Percentiles rank a stretch among this genome's conserved stretches.
These are phyloP conservation scores for Zygosaccharomyces bisporus DNA, from an alignment of 805 yeast species.

Conservation along the genomic window DNA sequence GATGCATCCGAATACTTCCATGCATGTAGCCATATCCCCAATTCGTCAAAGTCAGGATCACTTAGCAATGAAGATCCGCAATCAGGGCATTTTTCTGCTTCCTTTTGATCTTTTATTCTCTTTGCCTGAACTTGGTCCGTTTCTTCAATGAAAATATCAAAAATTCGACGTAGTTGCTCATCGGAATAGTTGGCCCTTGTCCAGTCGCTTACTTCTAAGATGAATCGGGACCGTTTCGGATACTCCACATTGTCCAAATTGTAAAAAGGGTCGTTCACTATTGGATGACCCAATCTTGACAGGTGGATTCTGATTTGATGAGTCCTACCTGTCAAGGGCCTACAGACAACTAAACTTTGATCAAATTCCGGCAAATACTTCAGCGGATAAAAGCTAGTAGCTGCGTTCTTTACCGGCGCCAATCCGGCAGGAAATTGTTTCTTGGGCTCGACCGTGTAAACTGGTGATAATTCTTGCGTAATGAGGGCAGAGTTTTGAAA, in stretches of 20 bases:
- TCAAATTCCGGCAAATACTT: conserved; percentile 51
- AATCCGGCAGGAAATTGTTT: conserved; percentile 50
- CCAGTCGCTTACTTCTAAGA: conserved; percentile 21
- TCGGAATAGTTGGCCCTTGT: conserved; percentile 11
- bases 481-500: conserved; percentile 13
- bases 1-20: conserved; percentile 37
- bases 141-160: conserved; percentile 23
- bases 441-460: conserved; percentile 70
- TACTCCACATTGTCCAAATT: conserved; percentile 22
- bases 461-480: conserved; percentile 39
- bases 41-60: conserved; percentile 26
- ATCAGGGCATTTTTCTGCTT: conserved; percentile 21
- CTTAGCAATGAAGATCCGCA: conserved; percentile 27
- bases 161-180: conserved; percentile 13
- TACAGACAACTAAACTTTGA: conserved; percentile 65
- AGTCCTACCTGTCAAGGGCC: conserved; percentile 90
- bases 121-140: conserved; percentile 39
- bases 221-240: conserved; percentile 26
- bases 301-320: conserved; percentile 94
- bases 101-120: conserved; percentile 9
- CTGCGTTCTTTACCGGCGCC: conserved; percentile 53
- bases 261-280: conserved; percentile 82
- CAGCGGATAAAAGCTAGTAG: conserved; percentile 60
- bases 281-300: conserved; percentile 80
- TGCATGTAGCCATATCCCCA: conserved; percentile 35